Percentiles rank a stretch among this genome's conserved stretches.
These are phyloP conservation scores for Hippophae gyantsensis DNA, from an alignment of 306 rosid genomes.

Conservation along the genomic window DNA sequence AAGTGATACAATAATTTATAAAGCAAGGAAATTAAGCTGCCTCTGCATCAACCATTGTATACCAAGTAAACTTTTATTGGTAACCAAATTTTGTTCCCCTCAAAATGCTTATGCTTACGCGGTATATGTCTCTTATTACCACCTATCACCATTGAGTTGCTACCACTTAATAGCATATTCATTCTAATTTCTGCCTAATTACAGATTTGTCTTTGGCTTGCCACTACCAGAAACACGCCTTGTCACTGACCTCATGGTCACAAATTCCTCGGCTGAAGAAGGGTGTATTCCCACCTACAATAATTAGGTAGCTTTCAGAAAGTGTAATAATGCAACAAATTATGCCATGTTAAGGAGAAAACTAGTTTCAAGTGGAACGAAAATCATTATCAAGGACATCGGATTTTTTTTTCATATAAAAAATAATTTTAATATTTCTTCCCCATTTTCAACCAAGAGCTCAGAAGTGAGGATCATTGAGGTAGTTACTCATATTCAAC, in stretches of 20 bases:
- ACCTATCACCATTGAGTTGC: too few relatives aligned
- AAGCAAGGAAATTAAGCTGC: too few relatives aligned
- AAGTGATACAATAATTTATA: too few relatives aligned
- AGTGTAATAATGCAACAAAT: background rate
- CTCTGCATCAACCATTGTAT: too few relatives aligned
- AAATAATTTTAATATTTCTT: background rate
- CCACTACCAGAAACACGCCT: conserved; percentile 45
- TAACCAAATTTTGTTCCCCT: too few relatives aligned
- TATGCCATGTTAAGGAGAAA: background rate
- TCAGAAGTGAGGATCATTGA: too few relatives aligned
- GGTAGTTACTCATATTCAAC: background rate
- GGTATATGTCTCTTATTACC: too few relatives aligned
- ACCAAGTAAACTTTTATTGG: too few relatives aligned
- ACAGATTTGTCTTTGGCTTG: conserved; percentile 58
- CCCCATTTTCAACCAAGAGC: background rate
- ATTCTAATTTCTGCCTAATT: background rate
- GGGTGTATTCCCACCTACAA: conserved; percentile 93
- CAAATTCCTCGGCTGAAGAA: conserved; percentile 89
- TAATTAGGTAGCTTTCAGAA: background rate
- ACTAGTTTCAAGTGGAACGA: background rate
- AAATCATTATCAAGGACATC: background rate
- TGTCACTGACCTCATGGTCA: conserved; percentile 73
- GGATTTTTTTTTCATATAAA: background rate
- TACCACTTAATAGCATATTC: too few relatives aligned
- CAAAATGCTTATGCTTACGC: too few relatives aligned